Conservation (phyloP, 495 filamentous ascomycete species). For the Xanthoparmelia taractica region DNA sequence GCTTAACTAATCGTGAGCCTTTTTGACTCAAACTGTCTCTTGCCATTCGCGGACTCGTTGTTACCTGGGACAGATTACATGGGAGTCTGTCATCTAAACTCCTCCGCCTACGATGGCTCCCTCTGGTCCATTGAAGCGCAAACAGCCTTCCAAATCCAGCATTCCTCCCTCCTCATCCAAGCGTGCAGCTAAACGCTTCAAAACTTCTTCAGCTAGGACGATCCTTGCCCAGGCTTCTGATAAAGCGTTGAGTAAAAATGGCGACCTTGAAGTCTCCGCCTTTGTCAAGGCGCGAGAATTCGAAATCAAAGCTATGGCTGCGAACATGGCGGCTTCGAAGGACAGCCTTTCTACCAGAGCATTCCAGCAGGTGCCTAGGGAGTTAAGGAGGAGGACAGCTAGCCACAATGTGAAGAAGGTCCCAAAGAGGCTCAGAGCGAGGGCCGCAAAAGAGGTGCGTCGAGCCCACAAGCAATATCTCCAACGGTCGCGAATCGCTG, state of each 20-base stretch:
- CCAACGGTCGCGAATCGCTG: slow-evolving; percentile 6
- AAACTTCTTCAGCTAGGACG: slow-evolving; percentile 58
- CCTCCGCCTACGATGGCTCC: slow-evolving; percentile 9
- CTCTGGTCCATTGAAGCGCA: slow-evolving; percentile 21
- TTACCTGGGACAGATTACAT: too few species aligned
- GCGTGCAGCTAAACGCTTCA: slow-evolving; percentile 51
- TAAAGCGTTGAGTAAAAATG: slow-evolving; percentile 62
- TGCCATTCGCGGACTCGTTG: neutral
- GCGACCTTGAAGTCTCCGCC: slow-evolving; percentile 69
- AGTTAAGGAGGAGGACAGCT: slow-evolving; percentile 76
- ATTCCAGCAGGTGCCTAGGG: slow-evolving; percentile 82
- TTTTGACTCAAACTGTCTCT: neutral
- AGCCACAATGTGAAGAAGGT: slow-evolving; percentile 92
- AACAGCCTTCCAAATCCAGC: slow-evolving; percentile 6
- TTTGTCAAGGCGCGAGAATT: slow-evolving; percentile 77
- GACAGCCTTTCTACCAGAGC: slow-evolving; percentile 60
- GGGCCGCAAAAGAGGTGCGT: slow-evolving; percentile 64
- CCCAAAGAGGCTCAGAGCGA: slow-evolving; percentile 63
- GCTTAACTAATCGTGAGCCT: too few species aligned
- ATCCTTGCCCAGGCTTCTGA: slow-evolving; percentile 66
- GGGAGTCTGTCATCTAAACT: neutral
- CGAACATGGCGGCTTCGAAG: slow-evolving; percentile 67
- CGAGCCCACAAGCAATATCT: neutral
- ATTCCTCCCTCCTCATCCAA: slow-evolving; percentile 11
- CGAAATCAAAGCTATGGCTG: slow-evolving; percentile 78